Conservation (phyloP, 306 rosid species). For the Inga laurina region DNA sequence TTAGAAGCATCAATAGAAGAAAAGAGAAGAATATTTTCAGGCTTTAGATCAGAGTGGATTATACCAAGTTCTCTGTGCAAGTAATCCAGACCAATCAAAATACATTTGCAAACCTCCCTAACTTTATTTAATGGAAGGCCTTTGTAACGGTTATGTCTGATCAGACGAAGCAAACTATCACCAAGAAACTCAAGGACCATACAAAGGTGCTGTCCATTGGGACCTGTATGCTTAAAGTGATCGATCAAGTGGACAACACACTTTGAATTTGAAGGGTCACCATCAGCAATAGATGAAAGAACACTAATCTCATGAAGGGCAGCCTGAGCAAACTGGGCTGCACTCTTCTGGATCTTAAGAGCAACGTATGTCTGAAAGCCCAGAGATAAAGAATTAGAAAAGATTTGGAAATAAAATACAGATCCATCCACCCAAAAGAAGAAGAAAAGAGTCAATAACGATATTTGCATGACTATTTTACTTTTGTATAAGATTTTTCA, state of each 20-base stretch:
- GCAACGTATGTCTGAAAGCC: constrained; percentile 73
- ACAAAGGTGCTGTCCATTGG: constrained; percentile 94
- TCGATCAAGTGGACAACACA: constrained; percentile 75
- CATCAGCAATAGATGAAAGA: constrained; percentile 70
- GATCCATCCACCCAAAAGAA: not conserved
- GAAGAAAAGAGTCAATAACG: not conserved
- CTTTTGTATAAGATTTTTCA: not conserved
- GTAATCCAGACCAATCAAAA: constrained; percentile 83
- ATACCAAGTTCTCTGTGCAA: constrained; percentile 87
- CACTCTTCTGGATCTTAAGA: constrained; percentile 98
- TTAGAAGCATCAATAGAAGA: constrained; percentile 82
- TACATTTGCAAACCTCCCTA: constrained; percentile 82
- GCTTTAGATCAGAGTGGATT: constrained; percentile 91
- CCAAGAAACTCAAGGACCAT: constrained; percentile 98
- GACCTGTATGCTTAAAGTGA: constrained; percentile 93
- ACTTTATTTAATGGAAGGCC: constrained; percentile 74
- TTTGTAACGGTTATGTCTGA: constrained; percentile 64
- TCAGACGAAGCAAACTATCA: constrained; percentile 88
- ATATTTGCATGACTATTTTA: constrained; percentile 14
- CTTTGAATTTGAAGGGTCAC: constrained; percentile 63
- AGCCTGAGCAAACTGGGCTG: constrained; percentile 88
- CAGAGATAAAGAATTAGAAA: constrained; percentile 14
- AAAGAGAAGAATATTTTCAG: constrained; percentile 82
- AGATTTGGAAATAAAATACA: not conserved
- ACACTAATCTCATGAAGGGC: constrained; percentile 93